These are phyloP conservation scores for Polysphondylium violaceum DNA, from an alignment of 78 protist species.

Conservation along the genomic window DNA sequence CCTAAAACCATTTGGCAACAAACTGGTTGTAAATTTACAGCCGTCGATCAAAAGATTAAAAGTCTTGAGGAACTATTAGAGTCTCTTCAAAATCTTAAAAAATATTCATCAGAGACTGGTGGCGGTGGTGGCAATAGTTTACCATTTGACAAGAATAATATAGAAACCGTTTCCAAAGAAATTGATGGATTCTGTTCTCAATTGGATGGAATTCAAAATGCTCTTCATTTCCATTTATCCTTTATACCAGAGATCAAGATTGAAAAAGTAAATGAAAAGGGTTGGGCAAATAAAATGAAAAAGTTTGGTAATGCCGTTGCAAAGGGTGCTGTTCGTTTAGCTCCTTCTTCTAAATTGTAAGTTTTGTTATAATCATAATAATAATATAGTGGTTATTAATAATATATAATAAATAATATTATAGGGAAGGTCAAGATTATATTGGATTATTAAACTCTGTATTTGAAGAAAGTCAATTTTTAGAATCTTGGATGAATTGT, in stretches of 20 bases:
- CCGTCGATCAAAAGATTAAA: slow-evolving; percentile 47
- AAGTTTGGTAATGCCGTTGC: slow-evolving; percentile 63
- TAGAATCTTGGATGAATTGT: slow-evolving; percentile 72
- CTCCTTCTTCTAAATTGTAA: slow-evolving; percentile 72
- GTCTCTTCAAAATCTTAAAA: slow-evolving; percentile 39
- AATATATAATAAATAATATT: background rate
- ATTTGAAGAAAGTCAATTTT: slow-evolving; percentile 78
- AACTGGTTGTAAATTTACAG: slow-evolving; percentile 70
- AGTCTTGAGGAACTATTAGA: slow-evolving; percentile 46
- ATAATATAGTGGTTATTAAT: background rate
- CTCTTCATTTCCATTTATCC: slow-evolving; percentile 55
- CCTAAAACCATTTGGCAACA: slow-evolving; percentile 80
- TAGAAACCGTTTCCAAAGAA: slow-evolving; percentile 49
- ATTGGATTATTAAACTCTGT: slow-evolving; percentile 71
- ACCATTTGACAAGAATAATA: slow-evolving; percentile 43
- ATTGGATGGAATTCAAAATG: slow-evolving; percentile 69
- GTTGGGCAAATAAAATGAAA: slow-evolving; percentile 77
- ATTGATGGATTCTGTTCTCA: slow-evolving; percentile 64
- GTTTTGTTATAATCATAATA: background rate
- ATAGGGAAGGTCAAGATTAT: slow-evolving; percentile 63
- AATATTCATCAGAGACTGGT: background rate
- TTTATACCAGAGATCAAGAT: slow-evolving; percentile 76
- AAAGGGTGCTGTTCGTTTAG: slow-evolving; percentile 74
- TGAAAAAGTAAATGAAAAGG: slow-evolving; percentile 66
- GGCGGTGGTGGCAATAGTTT: background rate